Evolutionary conservation across 1,139 yeast species (phyloP).

Genomic region (Suhomyces atakaporum): DNA sequence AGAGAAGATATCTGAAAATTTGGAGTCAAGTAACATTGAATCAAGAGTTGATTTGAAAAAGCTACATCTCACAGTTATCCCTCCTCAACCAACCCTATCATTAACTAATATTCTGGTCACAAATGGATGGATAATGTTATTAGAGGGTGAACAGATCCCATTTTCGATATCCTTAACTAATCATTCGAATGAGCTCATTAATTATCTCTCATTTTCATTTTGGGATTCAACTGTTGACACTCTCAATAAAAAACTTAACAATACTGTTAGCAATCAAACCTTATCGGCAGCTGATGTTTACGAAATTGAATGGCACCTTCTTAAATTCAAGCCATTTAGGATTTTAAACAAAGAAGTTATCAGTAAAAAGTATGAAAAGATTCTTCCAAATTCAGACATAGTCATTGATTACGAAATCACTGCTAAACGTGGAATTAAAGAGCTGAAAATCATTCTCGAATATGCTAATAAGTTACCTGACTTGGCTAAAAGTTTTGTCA

Average conservation of each 20-base stretch:
- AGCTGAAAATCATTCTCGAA: slow-evolving; percentile 65
- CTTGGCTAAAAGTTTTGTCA: slow-evolving; percentile 39
- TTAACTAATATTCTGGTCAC: slow-evolving; percentile 55
- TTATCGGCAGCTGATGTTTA: slow-evolving; percentile 63
- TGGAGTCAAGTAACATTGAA: slow-evolving; percentile 20
- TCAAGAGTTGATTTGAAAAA: slow-evolving; percentile 23
- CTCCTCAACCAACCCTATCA: slow-evolving; percentile 67
- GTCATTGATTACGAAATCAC: slow-evolving; percentile 58
- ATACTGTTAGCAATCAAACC: slow-evolving; percentile 29
- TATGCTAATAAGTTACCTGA: slow-evolving; percentile 53
- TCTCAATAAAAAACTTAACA: slow-evolving; percentile 41
- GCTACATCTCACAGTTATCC: slow-evolving; percentile 46
- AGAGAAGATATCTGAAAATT: slow-evolving; percentile 24
- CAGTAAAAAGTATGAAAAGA: slow-evolving; percentile 34
- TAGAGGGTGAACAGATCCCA: slow-evolving; percentile 69
- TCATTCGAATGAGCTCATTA: slow-evolving; percentile 55
- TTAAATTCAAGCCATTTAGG: slow-evolving; percentile 59
- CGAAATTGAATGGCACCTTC: slow-evolving; percentile 72
- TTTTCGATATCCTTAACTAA: slow-evolving; percentile 60
- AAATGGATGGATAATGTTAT: slow-evolving; percentile 72
- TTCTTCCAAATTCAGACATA: slow-evolving; percentile 33
- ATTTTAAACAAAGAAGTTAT: slow-evolving; percentile 44
- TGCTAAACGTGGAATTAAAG: slow-evolving; percentile 75
- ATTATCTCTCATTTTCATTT: slow-evolving; percentile 61
- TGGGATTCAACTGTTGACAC: slow-evolving; percentile 76